Percentiles rank a stretch among this genome's conserved stretches.
Evolutionary conservation across 163 green algal genomes (phyloP).

Genomic region (Scenedesmus sp.): DNA sequence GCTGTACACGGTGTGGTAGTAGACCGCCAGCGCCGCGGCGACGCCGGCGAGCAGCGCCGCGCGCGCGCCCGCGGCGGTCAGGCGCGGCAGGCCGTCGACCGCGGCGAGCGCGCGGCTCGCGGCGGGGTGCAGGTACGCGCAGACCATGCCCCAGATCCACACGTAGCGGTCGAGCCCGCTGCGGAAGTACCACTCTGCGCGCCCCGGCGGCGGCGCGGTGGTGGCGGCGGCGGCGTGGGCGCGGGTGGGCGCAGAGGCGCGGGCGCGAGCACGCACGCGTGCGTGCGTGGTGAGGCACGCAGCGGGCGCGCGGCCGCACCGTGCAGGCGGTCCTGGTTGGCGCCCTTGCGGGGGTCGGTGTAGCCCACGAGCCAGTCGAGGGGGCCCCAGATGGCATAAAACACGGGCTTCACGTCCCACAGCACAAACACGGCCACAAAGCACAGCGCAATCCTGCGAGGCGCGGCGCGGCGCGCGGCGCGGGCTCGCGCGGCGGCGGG

Average conservation of each 20-base stretch:
- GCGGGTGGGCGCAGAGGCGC: too few species aligned
- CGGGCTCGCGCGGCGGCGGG: too few species aligned
- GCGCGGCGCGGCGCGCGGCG: too few species aligned
- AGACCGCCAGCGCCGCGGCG: slow-evolving; percentile 49
- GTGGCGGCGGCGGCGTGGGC: too few species aligned
- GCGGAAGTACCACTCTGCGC: slow-evolving; percentile 95
- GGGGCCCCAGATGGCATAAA: slow-evolving; percentile 85
- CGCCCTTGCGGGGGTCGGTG: slow-evolving; percentile 81
- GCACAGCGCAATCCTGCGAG: slow-evolving; percentile 61
- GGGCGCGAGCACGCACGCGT: neutral
- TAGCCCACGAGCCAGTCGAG: slow-evolving; percentile 86
- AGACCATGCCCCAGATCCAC: slow-evolving; percentile 98
- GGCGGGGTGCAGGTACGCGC: slow-evolving; percentile 86
- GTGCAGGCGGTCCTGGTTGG: slow-evolving; percentile 72
- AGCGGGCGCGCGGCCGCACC: too few species aligned
- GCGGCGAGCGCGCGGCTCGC: slow-evolving; percentile 35
- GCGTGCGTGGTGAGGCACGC: too few species aligned
- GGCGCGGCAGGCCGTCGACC: slow-evolving; percentile 52
- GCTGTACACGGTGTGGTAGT: slow-evolving; percentile 63
- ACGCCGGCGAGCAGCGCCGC: slow-evolving; percentile 37
- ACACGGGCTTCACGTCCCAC: slow-evolving; percentile 88
- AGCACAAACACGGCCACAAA: slow-evolving; percentile 74
- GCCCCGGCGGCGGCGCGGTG: too few species aligned
- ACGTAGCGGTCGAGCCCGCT: slow-evolving; percentile 94
- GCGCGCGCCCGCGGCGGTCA: slow-evolving; percentile 51